Conservation (phyloP, 2,329 filamentous ascomycete species). For the Neofusicoccum sp. region DNA sequence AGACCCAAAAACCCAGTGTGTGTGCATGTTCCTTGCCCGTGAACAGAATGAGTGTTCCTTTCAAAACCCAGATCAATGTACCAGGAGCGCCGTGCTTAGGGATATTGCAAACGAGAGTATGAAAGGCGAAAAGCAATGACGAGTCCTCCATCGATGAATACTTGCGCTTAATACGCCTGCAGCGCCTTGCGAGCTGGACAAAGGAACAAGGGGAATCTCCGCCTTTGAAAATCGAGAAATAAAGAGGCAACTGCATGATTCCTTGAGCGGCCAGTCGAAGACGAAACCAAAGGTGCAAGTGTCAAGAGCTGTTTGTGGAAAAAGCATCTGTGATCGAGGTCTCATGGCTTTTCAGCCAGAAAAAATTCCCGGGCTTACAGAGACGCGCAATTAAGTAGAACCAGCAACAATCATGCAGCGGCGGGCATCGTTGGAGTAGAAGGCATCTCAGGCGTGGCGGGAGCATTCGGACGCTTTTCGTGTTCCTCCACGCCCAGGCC, state of each 20-base stretch:
- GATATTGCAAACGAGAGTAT: not conserved
- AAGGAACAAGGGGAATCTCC: not conserved
- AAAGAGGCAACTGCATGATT: not conserved
- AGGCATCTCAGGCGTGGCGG: constrained; percentile 7
- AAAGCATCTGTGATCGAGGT: not conserved
- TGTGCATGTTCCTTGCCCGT: not conserved
- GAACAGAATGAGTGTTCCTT: not conserved
- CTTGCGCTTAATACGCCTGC: not conserved
- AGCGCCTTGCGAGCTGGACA: not conserved
- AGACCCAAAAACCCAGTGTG: not conserved
- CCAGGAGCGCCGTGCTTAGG: constrained; percentile 7
- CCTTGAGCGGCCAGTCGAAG: not conserved
- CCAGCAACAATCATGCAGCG: not conserved
- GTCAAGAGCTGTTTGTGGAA: not conserved
- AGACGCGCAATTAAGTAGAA: not conserved
- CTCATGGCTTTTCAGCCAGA: not conserved
- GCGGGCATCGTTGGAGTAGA: not conserved
- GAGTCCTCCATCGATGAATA: not conserved
- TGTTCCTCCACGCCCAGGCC: constrained; percentile 58
- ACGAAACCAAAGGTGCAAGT: not conserved
- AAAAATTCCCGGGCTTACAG: not conserved
- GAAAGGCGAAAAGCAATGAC: not conserved
- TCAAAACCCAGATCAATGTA: not conserved
- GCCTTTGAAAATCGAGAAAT: not conserved
- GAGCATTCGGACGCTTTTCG: constrained; percentile 4